Evolutionary conservation across 305 asterid genomes (phyloP).

Genomic region (Rubia occidens): DNA sequence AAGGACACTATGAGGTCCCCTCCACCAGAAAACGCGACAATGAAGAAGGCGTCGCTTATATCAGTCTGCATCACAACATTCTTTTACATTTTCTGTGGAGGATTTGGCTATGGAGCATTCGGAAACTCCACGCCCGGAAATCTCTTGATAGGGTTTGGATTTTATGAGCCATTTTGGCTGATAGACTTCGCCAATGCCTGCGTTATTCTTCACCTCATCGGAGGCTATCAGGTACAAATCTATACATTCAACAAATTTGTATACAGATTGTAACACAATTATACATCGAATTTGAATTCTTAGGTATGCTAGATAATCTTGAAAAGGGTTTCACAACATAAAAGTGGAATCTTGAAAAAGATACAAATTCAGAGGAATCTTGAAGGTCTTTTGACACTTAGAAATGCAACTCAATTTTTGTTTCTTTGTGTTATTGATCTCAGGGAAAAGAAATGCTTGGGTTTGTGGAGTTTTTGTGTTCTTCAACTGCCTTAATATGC

Average conservation of each 20-base stretch:
- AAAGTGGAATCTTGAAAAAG: not conserved
- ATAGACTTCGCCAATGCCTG: constrained; percentile 77
- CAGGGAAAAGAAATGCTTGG: constrained; percentile 49
- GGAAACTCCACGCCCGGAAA: constrained; percentile 81
- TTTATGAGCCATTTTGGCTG: constrained; percentile 81
- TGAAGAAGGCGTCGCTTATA: constrained; percentile 57
- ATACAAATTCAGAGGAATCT: not conserved
- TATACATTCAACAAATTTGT: not conserved
- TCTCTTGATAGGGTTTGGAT: constrained; percentile 70
- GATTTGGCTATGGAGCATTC: constrained; percentile 79
- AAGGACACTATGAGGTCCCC: constrained; percentile 57
- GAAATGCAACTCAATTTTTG: not conserved
- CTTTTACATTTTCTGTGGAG: constrained; percentile 74
- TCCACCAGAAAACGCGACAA: constrained; percentile 52
- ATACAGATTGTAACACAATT: not conserved
- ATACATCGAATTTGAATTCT: too few species aligned
- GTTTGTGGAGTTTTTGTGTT: constrained; percentile 42
- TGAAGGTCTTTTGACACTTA: not conserved
- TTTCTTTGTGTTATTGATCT: constrained; percentile 5
- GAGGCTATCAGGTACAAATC: constrained; percentile 68
- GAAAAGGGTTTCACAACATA: too few species aligned
- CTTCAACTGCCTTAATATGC: constrained; percentile 36
- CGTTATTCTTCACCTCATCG: constrained; percentile 59
- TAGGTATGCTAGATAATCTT: not conserved
- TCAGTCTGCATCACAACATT: constrained; percentile 41